Conservation (phyloP, 2,329 filamentous ascomycete species). For the Beauveria asiatica region DNA sequence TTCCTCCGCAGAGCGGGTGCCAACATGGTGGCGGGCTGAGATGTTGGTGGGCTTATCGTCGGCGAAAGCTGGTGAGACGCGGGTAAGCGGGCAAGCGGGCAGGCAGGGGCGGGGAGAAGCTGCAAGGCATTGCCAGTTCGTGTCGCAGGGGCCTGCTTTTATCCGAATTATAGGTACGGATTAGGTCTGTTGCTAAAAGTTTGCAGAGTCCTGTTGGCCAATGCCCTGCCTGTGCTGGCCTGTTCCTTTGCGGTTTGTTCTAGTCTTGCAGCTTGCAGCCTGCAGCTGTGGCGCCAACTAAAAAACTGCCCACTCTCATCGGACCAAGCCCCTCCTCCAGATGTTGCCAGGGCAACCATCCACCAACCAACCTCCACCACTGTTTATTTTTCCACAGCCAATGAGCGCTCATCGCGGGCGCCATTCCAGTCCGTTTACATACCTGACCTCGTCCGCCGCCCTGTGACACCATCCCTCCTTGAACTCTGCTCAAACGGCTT, state of each 20-base stretch:
- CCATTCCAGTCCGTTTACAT: conserved; percentile 11
- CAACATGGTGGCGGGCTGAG: neutral
- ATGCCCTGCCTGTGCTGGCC: neutral
- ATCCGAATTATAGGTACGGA: too few species aligned
- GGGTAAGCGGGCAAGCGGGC: neutral
- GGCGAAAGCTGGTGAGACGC: neutral
- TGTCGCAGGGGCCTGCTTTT: neutral
- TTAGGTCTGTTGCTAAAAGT: neutral
- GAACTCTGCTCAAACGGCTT: conserved; percentile 3
- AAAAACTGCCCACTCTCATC: neutral
- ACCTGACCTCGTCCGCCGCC: conserved; percentile 4
- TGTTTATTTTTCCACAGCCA: conserved; percentile 26
- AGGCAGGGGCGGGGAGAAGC: neutral
- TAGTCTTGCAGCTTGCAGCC: too few species aligned
- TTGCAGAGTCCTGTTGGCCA: conserved; percentile 2
- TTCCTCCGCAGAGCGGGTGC: neutral
- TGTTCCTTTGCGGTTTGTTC: neutral
- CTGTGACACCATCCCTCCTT: conserved; percentile 4
- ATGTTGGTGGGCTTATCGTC: neutral
- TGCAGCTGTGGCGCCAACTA: neutral
- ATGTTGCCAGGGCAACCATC: conserved; percentile 22
- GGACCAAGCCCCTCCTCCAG: neutral
- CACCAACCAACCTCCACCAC: conserved; percentile 12
- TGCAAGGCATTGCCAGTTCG: conserved; percentile 5
- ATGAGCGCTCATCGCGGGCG: conserved; percentile 17